phyloP scores from a whole-genome alignment of 208 protist species.

The Wallacemonas sp. region DNA sequence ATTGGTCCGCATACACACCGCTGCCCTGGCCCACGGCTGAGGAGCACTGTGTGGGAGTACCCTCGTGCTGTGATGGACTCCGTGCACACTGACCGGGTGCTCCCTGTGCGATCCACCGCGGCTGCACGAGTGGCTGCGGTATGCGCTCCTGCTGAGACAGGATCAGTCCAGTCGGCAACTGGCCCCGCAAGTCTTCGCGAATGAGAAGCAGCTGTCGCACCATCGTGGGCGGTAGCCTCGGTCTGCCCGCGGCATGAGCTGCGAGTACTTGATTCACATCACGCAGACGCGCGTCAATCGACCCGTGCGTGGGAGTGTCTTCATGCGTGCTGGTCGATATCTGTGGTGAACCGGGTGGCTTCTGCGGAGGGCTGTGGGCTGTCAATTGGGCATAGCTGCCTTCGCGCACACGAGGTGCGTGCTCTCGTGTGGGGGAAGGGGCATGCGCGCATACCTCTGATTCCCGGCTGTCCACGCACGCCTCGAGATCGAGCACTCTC shows the following conservation, averaged over 20 bases:
- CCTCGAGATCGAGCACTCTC: conserved; percentile 54
- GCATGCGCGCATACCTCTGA: background rate
- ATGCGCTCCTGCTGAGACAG: too few species aligned
- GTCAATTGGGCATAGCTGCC: too few species aligned
- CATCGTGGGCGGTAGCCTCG: conserved; percentile 15
- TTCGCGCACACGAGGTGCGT: too few species aligned
- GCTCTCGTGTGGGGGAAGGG: background rate
- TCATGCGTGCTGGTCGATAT: too few species aligned
- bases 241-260: conserved; percentile 19
- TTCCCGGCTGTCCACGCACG: conserved; percentile 16
- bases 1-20: too few species aligned
- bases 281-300: background rate
- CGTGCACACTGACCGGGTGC: too few species aligned
- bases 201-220: conserved; percentile 56
- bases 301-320: background rate
- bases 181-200: conserved; percentile 10
- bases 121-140: background rate
- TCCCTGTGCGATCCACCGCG: background rate
- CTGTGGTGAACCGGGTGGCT: too few species aligned
- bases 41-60: too few species aligned
- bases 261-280: conserved; percentile 5
- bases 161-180: background rate
- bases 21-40: too few species aligned
- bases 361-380: background rate
- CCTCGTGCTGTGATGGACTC: too few species aligned